Base-by-base conservation (phyloP, 225 moss, liverwort and hornwort genomes). In the Straminergon stramineum region DNA sequence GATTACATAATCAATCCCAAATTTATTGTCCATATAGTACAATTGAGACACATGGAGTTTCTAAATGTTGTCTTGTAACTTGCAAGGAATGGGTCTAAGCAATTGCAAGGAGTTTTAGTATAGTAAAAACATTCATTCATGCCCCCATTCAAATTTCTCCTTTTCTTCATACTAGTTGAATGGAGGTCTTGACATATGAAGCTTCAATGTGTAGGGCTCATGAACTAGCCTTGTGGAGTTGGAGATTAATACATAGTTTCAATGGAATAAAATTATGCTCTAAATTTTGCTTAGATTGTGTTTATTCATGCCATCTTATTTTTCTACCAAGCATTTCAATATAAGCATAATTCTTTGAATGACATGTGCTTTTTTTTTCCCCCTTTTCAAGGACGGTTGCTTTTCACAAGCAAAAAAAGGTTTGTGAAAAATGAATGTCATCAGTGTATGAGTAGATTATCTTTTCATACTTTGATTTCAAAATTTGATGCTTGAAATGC, bases 351-450 rank as follows among this genome's bases (percentile, higher is more conserved):
- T 13, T 21, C 52, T 52, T 76, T 32, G 17, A 19, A 34, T 34
- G 5, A 2, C 17, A 31, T 52, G 8, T 4, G 0, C 0, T 76
- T 7, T 19, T 32, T 52, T 52, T 76, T 34, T n/a, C n/a, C n/a
- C n/a, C 13, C 5, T 34, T 21, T 35, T 12, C 8, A 34, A 53
- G 0, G 14, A 53, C 21, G 17, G 9, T 35, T 48, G 5, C 11
- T 34, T 34, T 35, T 53, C 14, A 53, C 20, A 35, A 53, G 18
- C 6, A 75, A 43, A 69, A 51, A 7, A 27, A 27, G 5, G 43
- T n/a, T n/a, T n/a, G n/a, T n/a, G n/a, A n/a, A n/a, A n/a, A 32
- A 30, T 0, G 1, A 70, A 7, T 70, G 70, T 31, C 20, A 14
- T 53, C 21, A 12, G 11, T 6, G 3, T 13, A 77, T 76, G 4